A percentile compares a stretch with the other conserved stretches of the same genome.
Evolutionary conservation across 2,329 filamentous ascomycete genomes (phyloP).

Genomic region (Penicillium sp.): DNA sequence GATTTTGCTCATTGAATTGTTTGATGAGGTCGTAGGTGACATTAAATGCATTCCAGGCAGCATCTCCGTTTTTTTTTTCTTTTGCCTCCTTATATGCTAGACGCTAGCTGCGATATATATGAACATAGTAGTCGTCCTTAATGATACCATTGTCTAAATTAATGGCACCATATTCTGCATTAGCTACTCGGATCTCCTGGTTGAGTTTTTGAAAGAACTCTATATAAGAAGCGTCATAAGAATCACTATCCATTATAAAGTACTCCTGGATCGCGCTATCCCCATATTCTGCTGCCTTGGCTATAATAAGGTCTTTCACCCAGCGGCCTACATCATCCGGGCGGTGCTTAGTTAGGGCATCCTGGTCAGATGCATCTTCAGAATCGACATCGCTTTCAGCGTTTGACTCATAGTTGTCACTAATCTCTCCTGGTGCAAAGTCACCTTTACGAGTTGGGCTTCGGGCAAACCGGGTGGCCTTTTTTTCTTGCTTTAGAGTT

Average conservation of each 20-base stretch:
- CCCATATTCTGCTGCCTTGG: too few species aligned
- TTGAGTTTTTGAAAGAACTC: too few species aligned
- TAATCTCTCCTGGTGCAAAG: neutral
- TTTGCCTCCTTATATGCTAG: neutral
- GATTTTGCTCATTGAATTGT: constrained; percentile 5
- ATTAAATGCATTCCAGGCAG: neutral
- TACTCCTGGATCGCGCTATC: too few species aligned
- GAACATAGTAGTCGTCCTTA: too few species aligned
- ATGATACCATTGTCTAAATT: too few species aligned
- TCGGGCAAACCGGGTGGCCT: neutral
- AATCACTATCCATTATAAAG: too few species aligned
- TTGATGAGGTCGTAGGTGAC: neutral
- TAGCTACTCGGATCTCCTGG: too few species aligned
- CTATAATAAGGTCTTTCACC: constrained; percentile 7
- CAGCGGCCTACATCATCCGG: neutral
- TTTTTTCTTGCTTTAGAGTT: neutral
- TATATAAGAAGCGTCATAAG: too few species aligned
- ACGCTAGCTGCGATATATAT: too few species aligned
- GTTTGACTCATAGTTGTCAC: neutral
- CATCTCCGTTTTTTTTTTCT: neutral
- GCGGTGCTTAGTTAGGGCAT: neutral
- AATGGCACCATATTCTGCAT: too few species aligned
- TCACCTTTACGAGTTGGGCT: neutral
- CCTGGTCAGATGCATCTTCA: neutral
- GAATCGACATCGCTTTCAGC: neutral